A percentile compares a stretch with the other conserved stretches of the same genome.
phyloP scores from a whole-genome alignment of 208 protist genomes.

The Trichomonas vaginalis region DNA sequence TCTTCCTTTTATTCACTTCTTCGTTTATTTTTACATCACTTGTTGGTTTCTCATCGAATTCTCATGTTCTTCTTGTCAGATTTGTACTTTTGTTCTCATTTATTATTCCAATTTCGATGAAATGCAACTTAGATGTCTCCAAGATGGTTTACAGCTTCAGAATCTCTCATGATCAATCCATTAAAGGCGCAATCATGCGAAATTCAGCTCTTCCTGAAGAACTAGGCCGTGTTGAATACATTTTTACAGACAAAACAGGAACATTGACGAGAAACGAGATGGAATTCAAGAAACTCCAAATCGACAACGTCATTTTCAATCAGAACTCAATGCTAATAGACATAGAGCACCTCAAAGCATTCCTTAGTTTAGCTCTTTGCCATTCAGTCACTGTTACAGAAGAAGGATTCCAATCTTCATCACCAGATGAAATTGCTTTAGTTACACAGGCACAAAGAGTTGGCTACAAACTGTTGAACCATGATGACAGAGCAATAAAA shows the following conservation, averaged over 20 bases:
- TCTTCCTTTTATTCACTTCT: conserved; percentile 37
- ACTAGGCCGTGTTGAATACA: conserved; percentile 79
- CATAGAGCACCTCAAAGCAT: neutral
- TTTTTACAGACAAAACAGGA: conserved; percentile 94
- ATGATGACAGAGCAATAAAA: neutral
- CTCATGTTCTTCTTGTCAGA: conserved; percentile 34
- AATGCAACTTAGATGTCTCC: conserved; percentile 86
- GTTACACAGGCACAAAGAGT: neutral
- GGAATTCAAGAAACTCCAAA: conserved; percentile 44
- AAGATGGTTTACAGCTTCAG: conserved; percentile 78
- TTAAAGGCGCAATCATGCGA: conserved; percentile 56
- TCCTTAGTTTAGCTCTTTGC: conserved; percentile 39
- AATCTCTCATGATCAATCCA: conserved; percentile 50
- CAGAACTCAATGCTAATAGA: neutral
- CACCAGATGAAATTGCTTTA: conserved; percentile 34
- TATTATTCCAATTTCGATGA: conserved; percentile 84
- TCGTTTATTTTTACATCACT: conserved; percentile 17
- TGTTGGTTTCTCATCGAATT: conserved; percentile 18
- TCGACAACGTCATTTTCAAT: neutral
- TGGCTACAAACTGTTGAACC: neutral
- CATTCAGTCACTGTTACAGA: conserved; percentile 84
- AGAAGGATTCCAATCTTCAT: conserved; percentile 42
- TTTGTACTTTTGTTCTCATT: conserved; percentile 88
- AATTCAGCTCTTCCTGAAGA: conserved; percentile 88
- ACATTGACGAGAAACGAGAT: conserved; percentile 91